Evolutionary conservation across 2,329 filamentous ascomycete species (phyloP).

Genomic region (Penicillium griseofulvum): DNA sequence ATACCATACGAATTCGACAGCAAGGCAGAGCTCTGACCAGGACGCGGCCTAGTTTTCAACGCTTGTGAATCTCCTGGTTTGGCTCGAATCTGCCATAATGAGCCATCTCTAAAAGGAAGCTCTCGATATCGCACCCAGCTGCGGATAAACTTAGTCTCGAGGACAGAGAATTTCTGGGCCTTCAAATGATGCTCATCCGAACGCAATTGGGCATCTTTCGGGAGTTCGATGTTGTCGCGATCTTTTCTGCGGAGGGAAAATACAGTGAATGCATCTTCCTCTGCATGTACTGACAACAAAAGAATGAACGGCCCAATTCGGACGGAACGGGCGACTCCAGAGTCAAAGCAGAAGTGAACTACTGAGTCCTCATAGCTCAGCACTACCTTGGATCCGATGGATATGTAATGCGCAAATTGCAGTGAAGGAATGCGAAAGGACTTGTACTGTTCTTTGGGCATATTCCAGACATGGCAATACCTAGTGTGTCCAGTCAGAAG

Average conservation of each 20-base stretch:
- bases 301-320: constrained; percentile 4
- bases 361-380: constrained; percentile 19
- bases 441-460: constrained; percentile 18
- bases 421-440: constrained; percentile 30
- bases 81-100: neutral
- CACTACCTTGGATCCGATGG: constrained; percentile 23
- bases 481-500: constrained; percentile 10
- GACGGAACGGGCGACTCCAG: constrained; percentile 16
- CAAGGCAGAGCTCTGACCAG: neutral
- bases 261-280: constrained; percentile 17
- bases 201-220: fast-evolving
- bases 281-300: constrained; percentile 17
- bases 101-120: neutral
- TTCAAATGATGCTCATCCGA: neutral
- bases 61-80: neutral
- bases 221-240: neutral
- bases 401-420: constrained; percentile 15
- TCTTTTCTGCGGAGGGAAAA: constrained; percentile 11
- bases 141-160: neutral
- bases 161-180: neutral
- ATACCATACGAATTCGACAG: neutral
- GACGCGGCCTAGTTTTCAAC: neutral
- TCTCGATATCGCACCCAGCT: neutral
- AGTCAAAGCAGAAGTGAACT: constrained; percentile 24
- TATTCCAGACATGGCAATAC: constrained; percentile 34